Base-by-base conservation (phyloP, 495 filamentous ascomycete genomes). In the Xylaria curta region DNA sequence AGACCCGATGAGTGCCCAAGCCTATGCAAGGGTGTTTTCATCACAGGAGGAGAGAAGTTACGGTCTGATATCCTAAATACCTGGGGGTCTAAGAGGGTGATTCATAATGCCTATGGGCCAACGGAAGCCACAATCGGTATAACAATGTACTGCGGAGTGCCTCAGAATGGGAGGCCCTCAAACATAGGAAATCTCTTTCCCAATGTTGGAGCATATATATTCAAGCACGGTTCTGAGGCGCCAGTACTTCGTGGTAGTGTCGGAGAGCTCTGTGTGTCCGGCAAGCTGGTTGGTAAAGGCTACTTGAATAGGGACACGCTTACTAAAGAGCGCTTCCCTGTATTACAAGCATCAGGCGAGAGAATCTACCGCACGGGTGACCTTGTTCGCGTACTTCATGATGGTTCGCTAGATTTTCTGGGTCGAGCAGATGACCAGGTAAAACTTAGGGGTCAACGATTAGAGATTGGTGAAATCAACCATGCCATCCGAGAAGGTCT, bases 111-210 rank as follows among this genome's bases (percentile, higher is more conserved):
- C 31, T 91, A 89, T 67, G 95, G 95, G 6, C 95, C 95, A 1
- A 97, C 94, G 0, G 95, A 98, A 78, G 90, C 91, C 0, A 97
- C 95, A 0, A 97, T 98, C 74, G 95, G 95, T 4, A 91, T 91
- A 54, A 93, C 91, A 0, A 94, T 94, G 80, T 94, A 90, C 71
- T 88, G 90, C 12, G 86, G 90, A 46, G 91, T 97, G 46, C 89
- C 89, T 1, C 74, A 79, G 26, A 89, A 89, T 62, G 93, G 92
- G 9, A 92, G 91, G 65, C 84, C 93, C 1, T 91, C 92, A 3
- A 97, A 97, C 80, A 97, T 98, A 72, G 95, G 95, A 0, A 86
- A 82, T 26, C 93, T 94, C 70, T 94, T 97, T 70, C 86, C 89
- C 65, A 95, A 97, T 63, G 94, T 96, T 8, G 91, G 91, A 0